Conservation (phyloP, 1,284 basidiomycete species). For the Sanghuangporus sanghuang region DNA sequence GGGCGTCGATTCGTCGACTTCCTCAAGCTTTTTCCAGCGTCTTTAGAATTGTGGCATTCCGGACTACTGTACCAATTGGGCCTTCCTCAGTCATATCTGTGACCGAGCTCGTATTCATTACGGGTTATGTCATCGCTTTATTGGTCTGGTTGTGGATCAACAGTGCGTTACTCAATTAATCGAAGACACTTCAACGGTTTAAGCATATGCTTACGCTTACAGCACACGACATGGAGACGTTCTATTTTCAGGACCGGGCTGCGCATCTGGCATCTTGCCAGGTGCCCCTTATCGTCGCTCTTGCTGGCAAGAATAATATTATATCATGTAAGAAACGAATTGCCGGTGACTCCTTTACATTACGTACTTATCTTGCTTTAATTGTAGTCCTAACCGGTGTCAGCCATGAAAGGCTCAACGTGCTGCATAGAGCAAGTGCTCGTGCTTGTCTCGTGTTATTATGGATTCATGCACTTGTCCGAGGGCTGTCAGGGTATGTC, state of each 20-base stretch:
- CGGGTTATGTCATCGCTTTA: conserved; percentile 37
- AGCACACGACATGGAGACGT: conserved; percentile 25
- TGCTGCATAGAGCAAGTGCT: conserved; percentile 33
- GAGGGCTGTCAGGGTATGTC: conserved; percentile 24
- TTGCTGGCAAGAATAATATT: conserved; percentile 44
- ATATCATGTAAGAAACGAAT: conserved; percentile 32
- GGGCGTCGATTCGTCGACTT: conserved; percentile 28
- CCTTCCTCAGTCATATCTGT: conserved; percentile 31
- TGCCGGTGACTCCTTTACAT: neutral
- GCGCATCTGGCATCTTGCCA: conserved; percentile 38
- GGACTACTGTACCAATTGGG: conserved; percentile 37
- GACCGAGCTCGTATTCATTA: conserved; percentile 38
- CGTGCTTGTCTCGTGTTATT: conserved; percentile 31
- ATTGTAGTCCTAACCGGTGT: conserved; percentile 37
- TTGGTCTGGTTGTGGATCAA: conserved; percentile 38
- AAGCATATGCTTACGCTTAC: neutral
- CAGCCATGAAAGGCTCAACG: conserved; percentile 39
- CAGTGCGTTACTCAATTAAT: conserved; percentile 29
- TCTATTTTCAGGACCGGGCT: conserved; percentile 34
- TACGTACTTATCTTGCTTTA: conserved; percentile 1
- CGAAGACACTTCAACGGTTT: neutral
- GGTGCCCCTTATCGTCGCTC: conserved; percentile 38
- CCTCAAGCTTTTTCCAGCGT: conserved; percentile 31
- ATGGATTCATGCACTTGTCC: conserved; percentile 31
- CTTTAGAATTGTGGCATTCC: conserved; percentile 40